Evolutionary conservation across 805 yeast species (phyloP).

Genomic region (Candida pini): DNA sequence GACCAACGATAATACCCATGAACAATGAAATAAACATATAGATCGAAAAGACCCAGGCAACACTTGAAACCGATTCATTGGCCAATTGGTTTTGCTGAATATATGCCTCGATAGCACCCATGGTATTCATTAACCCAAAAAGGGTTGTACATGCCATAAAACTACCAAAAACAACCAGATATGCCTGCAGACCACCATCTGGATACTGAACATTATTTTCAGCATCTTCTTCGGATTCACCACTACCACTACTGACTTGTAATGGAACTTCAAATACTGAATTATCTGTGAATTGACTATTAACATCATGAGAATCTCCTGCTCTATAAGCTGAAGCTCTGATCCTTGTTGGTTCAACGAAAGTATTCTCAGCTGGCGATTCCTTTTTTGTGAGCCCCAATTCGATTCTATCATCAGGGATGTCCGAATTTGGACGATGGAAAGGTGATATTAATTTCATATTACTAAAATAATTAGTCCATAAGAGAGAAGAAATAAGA

Average conservation of each 20-base stretch:
- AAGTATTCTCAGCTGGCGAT: too few species aligned
- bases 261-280: constrained; percentile 35
- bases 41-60: constrained; percentile 64
- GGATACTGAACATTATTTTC: constrained; percentile 32
- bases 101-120: constrained; percentile 61
- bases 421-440: too few species aligned
- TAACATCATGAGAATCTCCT: too few species aligned
- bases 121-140: constrained; percentile 52
- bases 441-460: too few species aligned
- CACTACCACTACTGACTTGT: constrained; percentile 26
- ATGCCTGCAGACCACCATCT: constrained; percentile 57
- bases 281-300: too few species aligned
- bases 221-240: constrained; percentile 7
- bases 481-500: too few species aligned
- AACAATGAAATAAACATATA: constrained; percentile 44
- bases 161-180: constrained; percentile 51
- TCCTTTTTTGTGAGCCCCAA: too few species aligned
- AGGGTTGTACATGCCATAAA: constrained; percentile 49
- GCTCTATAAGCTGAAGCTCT: too few species aligned
- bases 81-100: constrained; percentile 50
- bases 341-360: too few species aligned
- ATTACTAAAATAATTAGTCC: too few species aligned
- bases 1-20: constrained; percentile 49
- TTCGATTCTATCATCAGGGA: too few species aligned
- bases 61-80: constrained; percentile 37